Conservation (phyloP, 1,284 basidiomycete genomes). For the Trichosporon sp. region DNA sequence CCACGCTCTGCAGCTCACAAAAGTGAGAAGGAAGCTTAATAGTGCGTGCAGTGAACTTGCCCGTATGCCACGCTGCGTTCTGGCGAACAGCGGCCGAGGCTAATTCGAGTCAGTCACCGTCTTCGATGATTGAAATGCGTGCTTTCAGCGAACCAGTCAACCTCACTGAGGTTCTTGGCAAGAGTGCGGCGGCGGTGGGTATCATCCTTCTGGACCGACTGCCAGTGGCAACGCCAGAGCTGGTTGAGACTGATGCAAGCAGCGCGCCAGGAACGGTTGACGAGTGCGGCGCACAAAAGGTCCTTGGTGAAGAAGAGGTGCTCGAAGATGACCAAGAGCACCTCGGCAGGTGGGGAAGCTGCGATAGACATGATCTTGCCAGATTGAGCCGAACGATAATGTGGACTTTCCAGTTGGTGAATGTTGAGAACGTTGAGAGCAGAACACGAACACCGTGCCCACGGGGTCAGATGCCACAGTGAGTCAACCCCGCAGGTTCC, state of each 20-base stretch:
- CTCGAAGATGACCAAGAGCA: neutral
- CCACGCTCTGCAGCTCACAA: neutral
- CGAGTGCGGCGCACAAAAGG: neutral
- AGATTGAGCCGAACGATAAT: neutral
- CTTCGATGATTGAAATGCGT: neutral
- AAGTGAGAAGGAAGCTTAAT: neutral
- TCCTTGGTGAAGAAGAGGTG: neutral
- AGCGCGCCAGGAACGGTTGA: neutral
- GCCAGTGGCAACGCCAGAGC: neutral
- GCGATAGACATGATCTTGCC: neutral
- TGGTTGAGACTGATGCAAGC: neutral
- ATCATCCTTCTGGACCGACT: neutral
- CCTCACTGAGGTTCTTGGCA: neutral
- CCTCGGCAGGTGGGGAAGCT: neutral
- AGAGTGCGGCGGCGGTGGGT: neutral
- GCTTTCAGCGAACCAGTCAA: slow-evolving; percentile 1
- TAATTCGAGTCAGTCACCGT: neutral
- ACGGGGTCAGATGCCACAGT: too few species aligned
- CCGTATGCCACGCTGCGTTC: neutral
- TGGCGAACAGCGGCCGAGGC: neutral
- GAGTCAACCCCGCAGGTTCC: too few species aligned
- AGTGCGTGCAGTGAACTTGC: neutral
- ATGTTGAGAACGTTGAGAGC: too few species aligned
- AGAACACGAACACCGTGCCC: too few species aligned
- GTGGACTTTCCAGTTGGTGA: neutral